These are phyloP conservation scores for Curvularia hawaiiensis DNA, from an alignment of 2,329 filamentous ascomycete species.

Conservation along the genomic window DNA sequence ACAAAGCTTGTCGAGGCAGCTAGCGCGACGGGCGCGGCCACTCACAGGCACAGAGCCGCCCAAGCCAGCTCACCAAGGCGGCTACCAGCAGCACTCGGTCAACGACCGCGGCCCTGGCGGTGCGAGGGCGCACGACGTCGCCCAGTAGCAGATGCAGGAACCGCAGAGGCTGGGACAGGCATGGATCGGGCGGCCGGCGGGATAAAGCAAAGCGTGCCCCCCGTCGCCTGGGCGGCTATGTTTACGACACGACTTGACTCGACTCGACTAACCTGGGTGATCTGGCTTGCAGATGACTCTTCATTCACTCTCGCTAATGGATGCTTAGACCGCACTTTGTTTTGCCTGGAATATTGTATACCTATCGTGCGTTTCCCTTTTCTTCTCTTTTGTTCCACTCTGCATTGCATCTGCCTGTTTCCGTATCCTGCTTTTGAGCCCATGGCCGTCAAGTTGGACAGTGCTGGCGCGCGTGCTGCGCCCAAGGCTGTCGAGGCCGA, in stretches of 20 bases:
- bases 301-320: constrained; percentile 34
- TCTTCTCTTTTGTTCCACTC: constrained; percentile 13
- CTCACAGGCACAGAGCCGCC: constrained; percentile 24
- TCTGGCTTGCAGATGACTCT: constrained; percentile 28
- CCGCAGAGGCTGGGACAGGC: constrained; percentile 17
- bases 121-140: constrained; percentile 27
- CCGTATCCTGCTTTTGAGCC: constrained; percentile 18
- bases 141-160: constrained; percentile 46
- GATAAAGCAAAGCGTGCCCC: constrained; percentile 35
- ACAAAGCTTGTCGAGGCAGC: constrained; percentile 26
- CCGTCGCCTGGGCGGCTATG: constrained; percentile 16
- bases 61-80: constrained; percentile 36
- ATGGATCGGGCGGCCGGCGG: constrained; percentile 28
- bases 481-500: constrained; percentile 31
- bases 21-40: constrained; percentile 26
- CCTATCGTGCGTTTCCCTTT: constrained; percentile 16
- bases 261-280: constrained; percentile 22
- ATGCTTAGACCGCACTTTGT: constrained; percentile 26
- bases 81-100: constrained; percentile 36
- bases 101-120: constrained; percentile 24
- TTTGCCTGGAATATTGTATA: constrained; percentile 18
- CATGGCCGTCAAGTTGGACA: constrained; percentile 34
- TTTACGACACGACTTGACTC: constrained; percentile 9
- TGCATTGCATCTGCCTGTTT: constrained; percentile 16
- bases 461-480: constrained; percentile 16